Conservation (phyloP, 2,329 filamentous ascomycete species). For the Ustilaginoidea virens region DNA sequence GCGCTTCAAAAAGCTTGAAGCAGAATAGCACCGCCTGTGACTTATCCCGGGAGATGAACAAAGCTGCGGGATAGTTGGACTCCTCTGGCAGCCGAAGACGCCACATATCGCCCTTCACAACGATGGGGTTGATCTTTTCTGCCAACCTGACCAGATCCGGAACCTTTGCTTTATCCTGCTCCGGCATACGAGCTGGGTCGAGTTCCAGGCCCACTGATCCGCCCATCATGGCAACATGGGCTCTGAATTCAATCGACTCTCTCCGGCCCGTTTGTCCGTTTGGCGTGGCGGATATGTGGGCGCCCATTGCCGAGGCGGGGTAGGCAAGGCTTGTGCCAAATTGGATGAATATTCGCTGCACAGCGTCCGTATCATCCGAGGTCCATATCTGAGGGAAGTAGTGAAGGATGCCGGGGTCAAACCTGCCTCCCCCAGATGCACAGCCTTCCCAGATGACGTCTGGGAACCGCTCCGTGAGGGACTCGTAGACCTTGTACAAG, state of each 20-base stretch:
- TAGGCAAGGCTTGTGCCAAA: slow-evolving; percentile 49
- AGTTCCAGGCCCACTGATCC: slow-evolving; percentile 52
- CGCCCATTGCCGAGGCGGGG: slow-evolving; percentile 47
- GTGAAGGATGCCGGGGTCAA: slow-evolving; percentile 46
- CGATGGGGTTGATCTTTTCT: slow-evolving; percentile 41
- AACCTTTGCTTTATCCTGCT: slow-evolving; percentile 35
- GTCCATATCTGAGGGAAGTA: slow-evolving; percentile 54
- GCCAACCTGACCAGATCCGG: slow-evolving; percentile 38
- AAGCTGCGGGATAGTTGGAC: slow-evolving; percentile 45
- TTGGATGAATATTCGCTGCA: slow-evolving; percentile 45
- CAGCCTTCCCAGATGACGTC: slow-evolving; percentile 52
- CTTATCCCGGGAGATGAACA: slow-evolving; percentile 39
- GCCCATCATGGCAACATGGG: slow-evolving; percentile 53
- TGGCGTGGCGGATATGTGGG: slow-evolving; percentile 46
- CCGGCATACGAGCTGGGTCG: slow-evolving; percentile 34
- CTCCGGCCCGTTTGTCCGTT: slow-evolving; percentile 41
- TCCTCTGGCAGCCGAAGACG: slow-evolving; percentile 40
- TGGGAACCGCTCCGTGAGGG: slow-evolving; percentile 42
- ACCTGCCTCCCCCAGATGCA: slow-evolving; percentile 47
- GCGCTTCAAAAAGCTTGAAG: slow-evolving; percentile 37
- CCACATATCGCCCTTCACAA: slow-evolving; percentile 43
- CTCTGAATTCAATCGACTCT: slow-evolving; percentile 42
- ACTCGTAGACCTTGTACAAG: slow-evolving; percentile 45
- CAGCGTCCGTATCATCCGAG: slow-evolving; percentile 47
- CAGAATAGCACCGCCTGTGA: slow-evolving; percentile 38